Evolutionary conservation across 2,329 filamentous ascomycete species (phyloP), one percentile per base, ranked within the genome.

Genomic region (Xylariaceae sp.): DNA sequence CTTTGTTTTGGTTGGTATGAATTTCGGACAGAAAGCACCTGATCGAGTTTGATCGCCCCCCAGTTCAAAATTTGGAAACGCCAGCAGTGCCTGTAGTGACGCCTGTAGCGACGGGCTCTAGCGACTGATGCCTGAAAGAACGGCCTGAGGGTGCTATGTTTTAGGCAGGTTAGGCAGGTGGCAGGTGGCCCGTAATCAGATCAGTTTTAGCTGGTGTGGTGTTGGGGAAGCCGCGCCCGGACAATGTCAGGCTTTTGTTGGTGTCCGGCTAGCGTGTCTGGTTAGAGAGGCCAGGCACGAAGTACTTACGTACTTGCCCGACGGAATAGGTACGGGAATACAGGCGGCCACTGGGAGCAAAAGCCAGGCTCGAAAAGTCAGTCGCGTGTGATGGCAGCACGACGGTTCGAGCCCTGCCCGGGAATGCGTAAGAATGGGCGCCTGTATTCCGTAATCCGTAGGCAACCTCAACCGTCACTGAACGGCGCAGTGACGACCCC

Each of bases 1-100:
- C 37, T 41, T 41, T 69, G 67, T 70, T 67, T 58, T 69, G 67
- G 64, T 69, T 62, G 50, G 51, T 34, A 34, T 67, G 51, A 15
- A 34, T 67, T 68, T 68, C 65, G 64, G 61, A 64, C 54, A 59
- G 61, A 62, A 61, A 58, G 62, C 65, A 57, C 48, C 49, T 35
- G 23, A 35, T 63, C 57, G 56, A 63, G 55, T 54, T 59, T 59
- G 10, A 52, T 39, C 23, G 23, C 52, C 48, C 57, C 57, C 35
- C 23, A 18, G 18, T 15, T 34, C 48, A 6, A 13, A 6, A 13
- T 11, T 13, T 34, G 30, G 18, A 10, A 23, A 23, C 15, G 7
- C 9, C 47, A 9, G 47, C n/a, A 49, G 47, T 8, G 11, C 47
- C 47, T 49, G 47, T 30, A 50, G 13, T 45, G 10, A n/a, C 5